Percentiles rank a stretch among this genome's conserved stretches.
These are phyloP conservation scores for Favolaschia claudopus DNA, from an alignment of 768 basidiomycete genomes.

Conservation along the genomic window DNA sequence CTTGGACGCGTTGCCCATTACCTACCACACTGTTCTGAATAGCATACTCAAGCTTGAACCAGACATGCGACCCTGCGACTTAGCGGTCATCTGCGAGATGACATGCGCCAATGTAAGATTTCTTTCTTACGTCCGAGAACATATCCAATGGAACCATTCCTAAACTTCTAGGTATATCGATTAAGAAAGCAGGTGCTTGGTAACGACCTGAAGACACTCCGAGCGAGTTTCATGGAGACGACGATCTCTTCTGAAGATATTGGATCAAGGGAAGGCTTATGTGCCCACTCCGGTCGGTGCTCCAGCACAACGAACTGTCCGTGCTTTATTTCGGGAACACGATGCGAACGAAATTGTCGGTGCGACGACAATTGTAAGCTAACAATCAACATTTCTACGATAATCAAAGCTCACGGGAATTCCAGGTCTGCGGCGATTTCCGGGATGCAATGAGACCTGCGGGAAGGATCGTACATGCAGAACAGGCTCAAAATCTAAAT, in stretches of 20 bases:
- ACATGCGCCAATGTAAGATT: constrained; percentile 54
- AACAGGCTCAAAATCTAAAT: constrained; percentile 28
- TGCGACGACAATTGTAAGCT: constrained; percentile 53
- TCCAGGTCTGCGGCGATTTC: constrained; percentile 49
- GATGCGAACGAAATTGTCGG: constrained; percentile 57
- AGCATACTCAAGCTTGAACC: constrained; percentile 52
- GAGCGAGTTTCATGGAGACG: not conserved
- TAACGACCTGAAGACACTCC: not conserved
- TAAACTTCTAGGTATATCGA: constrained; percentile 30
- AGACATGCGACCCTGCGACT: constrained; percentile 55
- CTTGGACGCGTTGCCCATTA: too few species aligned
- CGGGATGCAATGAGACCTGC: constrained; percentile 45
- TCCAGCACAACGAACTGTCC: constrained; percentile 42
- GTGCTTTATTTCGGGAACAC: constrained; percentile 46
- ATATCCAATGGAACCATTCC: constrained; percentile 21
- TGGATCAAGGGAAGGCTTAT: constrained; percentile 30
- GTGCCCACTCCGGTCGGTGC: constrained; percentile 56
- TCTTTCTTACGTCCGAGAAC: too few species aligned
- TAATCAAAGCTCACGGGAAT: constrained; percentile 16
- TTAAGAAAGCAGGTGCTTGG: constrained; percentile 23
- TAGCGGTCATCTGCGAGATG: constrained; percentile 55
- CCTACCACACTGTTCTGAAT: constrained; percentile 37
- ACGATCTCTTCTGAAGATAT: not conserved
- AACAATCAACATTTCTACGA: not conserved
- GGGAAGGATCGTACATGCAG: constrained; percentile 28